Percentiles rank a stretch among this genome's conserved stretches.
These are phyloP conservation scores for Podospora pseudopauciseta DNA, from an alignment of 495 filamentous ascomycete genomes.

Conservation along the genomic window DNA sequence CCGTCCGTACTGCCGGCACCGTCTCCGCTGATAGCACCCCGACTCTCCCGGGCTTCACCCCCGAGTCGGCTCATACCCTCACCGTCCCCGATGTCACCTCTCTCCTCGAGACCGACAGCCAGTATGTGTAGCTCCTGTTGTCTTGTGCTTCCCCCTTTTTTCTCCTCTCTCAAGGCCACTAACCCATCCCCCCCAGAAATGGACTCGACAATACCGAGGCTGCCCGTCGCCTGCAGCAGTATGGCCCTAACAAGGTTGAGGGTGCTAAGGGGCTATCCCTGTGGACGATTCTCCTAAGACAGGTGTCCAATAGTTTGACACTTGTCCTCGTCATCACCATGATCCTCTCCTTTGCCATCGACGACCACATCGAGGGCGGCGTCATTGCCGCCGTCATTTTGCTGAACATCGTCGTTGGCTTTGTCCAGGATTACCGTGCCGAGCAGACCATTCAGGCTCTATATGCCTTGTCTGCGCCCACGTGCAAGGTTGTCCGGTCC, in stretches of 20 bases:
- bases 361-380: constrained; percentile 79
- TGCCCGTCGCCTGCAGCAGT: constrained; percentile 40
- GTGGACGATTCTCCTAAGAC: constrained; percentile 55
- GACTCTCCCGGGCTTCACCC: constrained; percentile 13
- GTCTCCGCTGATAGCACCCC: constrained; percentile 16
- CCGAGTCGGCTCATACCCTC: constrained; percentile 28
- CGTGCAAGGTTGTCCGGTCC: constrained; percentile 70
- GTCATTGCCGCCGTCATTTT: constrained; percentile 78
- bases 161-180: not conserved
- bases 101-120: constrained; percentile 26
- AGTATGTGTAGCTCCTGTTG: constrained; percentile 12
- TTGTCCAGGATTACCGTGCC: constrained; percentile 80
- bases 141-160: not conserved
- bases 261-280: constrained; percentile 48
- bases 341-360: constrained; percentile 74
- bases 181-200: constrained; percentile 26
- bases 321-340: constrained; percentile 73
- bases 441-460: constrained; percentile 84
- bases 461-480: constrained; percentile 70
- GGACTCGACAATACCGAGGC: constrained; percentile 42
- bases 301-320: constrained; percentile 53
- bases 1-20: constrained; percentile 19
- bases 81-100: constrained; percentile 27
- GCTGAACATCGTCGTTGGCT: constrained; percentile 74
- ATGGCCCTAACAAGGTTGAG: constrained; percentile 53